phyloP scores from a whole-genome alignment of 768 basidiomycete species.

The Boletellus ananas region DNA sequence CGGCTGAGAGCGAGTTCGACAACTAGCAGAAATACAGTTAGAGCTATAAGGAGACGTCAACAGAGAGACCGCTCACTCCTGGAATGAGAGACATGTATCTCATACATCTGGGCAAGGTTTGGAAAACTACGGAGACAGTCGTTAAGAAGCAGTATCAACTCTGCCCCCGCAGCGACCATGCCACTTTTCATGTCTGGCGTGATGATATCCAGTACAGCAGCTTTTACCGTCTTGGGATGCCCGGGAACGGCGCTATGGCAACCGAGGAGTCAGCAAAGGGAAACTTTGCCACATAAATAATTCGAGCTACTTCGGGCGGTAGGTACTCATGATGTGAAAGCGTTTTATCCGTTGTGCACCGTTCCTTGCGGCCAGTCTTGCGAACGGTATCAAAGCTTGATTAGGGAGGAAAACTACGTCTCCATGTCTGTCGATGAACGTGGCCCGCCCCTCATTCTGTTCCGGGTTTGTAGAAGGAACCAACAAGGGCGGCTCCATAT shows the following conservation, averaged over 20 bases:
- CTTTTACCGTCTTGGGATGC: constrained; percentile 70
- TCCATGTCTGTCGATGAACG: constrained; percentile 77
- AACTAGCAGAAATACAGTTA: constrained; percentile 41
- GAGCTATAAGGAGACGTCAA: neutral
- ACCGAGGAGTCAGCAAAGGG: constrained; percentile 1
- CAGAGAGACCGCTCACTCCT: constrained; percentile 45
- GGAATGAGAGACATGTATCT: constrained; percentile 77
- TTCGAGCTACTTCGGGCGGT: constrained; percentile 56
- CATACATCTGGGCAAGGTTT: constrained; percentile 61
- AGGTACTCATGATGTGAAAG: constrained; percentile 74
- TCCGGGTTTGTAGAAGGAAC: constrained; percentile 64
- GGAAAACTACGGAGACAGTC: constrained; percentile 71
- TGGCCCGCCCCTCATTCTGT: constrained; percentile 62
- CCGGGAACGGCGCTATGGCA: constrained; percentile 55
- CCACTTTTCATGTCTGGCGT: constrained; percentile 65
- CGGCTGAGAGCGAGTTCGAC: constrained; percentile 60
- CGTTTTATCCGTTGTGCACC: constrained; percentile 73
- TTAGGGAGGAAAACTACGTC: constrained; percentile 72
- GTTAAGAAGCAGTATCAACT: constrained; percentile 65
- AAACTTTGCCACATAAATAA: neutral
- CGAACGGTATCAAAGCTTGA: constrained; percentile 71
- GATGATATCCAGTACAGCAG: constrained; percentile 81
- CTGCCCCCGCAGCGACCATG: constrained; percentile 67
- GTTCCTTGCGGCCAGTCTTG: constrained; percentile 72
- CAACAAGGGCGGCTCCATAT: constrained; percentile 82